A percentile compares a stretch with the other conserved stretches of the same genome.
phyloP scores from a whole-genome alignment of 306 rosid genomes.

The Quercus agrifolia region DNA sequence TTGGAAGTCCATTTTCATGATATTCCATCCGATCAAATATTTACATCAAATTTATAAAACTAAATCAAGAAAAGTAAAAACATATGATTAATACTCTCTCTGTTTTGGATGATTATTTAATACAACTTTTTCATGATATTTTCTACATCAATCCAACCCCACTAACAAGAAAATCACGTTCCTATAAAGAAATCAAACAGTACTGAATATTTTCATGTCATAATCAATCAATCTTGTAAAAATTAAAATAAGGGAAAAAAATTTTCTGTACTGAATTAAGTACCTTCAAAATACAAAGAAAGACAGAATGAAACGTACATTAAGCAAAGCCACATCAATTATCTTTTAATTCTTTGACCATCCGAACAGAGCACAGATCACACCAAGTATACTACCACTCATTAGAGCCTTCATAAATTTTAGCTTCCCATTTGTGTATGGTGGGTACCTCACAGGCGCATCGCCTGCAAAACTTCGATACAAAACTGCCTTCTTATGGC shows the following conservation, averaged over 20 bases:
- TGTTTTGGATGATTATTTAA: too few relatives aligned
- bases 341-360: slow-evolving; percentile 41
- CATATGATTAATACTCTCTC: too few relatives aligned
- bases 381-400: slow-evolving; percentile 53
- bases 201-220: not conserved
- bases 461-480: slow-evolving; percentile 78
- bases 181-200: not conserved
- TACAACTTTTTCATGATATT: too few relatives aligned
- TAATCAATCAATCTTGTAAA: not conserved
- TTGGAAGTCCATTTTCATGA: too few relatives aligned
- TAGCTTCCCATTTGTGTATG: slow-evolving; percentile 71
- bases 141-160: not conserved
- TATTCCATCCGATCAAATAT: too few relatives aligned
- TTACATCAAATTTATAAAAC: too few relatives aligned
- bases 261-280: not conserved
- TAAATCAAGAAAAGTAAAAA: too few relatives aligned
- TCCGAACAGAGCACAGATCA: slow-evolving; percentile 74
- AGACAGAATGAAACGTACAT: not conserved
- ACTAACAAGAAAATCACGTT: not conserved
- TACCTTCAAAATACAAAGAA: slow-evolving; percentile 12
- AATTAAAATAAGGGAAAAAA: not conserved
- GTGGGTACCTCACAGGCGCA: slow-evolving; percentile 82
- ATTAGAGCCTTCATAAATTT: slow-evolving; percentile 74
- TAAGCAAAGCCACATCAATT: slow-evolving; percentile 1
- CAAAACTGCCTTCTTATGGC: slow-evolving; percentile 90